Evolutionary conservation across 2,329 filamentous ascomycete genomes (phyloP), one percentile per base, ranked within the genome.

Genomic region (Calonectria multiphialidica): DNA sequence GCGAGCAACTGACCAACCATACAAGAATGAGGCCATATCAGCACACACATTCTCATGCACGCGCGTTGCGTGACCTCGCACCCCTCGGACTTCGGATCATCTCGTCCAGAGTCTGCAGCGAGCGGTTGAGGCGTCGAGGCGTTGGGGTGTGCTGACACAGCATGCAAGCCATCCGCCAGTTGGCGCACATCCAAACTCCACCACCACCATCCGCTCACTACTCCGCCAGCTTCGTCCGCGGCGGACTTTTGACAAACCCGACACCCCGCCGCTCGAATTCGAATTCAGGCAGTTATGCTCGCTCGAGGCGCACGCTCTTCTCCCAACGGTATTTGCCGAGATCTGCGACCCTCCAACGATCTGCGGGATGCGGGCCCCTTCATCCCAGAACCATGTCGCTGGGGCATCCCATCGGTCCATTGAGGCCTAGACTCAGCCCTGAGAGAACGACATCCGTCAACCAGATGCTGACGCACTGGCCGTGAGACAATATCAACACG

Each of bases 341-440:
- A 71, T 71, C 69, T 71, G 47, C 69, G 18, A 40, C 45, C 55
- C 40, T 35, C 63, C 64, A 59, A 63, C 53, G 64, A 71, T 71
- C 69, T 71, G 59, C 69, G 49, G 44, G 35, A 68, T 25, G 37
- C 40, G 49, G 42, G 28, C 61, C 68, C 69, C 45, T 64, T 49
- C 40, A 47, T 59, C 53, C 57, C 64, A 59, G 49, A 71, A 67
- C 69, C 69, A 68, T 71, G 55, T 61, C 47, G 59, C 35, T 68
- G 57, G 69, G 49, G 63, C 55, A 40, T 28, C 57, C 57, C 42
- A 16, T 37, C 44, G 40, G 64, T 57, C 69, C 40, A 70, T 59
- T n/a, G 55, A 63, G 66, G 66, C 42, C 68, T 47, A 65, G 61
- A 59, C 40, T 70, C 68, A 66, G 68, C 68, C 61, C 62, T 47